phyloP scores from a whole-genome alignment of 1,284 basidiomycete genomes.

The Melanopsichium pennsylvanicum region DNA sequence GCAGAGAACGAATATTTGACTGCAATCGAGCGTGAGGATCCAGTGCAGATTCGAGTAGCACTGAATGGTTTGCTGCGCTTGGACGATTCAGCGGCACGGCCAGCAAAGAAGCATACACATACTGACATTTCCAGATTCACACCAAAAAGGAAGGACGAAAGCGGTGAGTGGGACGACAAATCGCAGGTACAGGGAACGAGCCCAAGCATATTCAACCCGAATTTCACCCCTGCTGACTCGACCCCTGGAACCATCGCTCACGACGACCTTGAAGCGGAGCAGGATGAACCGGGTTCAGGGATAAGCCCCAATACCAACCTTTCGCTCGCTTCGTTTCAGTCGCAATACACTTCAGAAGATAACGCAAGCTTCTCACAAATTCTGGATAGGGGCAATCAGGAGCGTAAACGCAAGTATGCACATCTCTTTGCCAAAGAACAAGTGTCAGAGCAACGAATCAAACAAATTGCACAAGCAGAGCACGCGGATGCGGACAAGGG shows the following conservation, averaged over 20 bases:
- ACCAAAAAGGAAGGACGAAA: neutral
- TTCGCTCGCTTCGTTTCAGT: slow-evolving; percentile 52
- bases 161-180: slow-evolving; percentile 38
- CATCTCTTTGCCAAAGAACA: slow-evolving; percentile 54
- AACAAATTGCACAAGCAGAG: slow-evolving; percentile 13
- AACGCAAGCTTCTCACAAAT: slow-evolving; percentile 61
- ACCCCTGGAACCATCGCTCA: neutral
- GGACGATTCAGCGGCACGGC: slow-evolving; percentile 22
- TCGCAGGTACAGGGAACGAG: slow-evolving; percentile 8
- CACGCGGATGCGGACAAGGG: slow-evolving; percentile 22
- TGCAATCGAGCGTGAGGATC: slow-evolving; percentile 52
- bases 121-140: neutral
- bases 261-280: neutral
- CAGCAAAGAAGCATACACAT: neutral
- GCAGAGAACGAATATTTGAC: slow-evolving; percentile 61
- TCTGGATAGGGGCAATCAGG: slow-evolving; percentile 46
- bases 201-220: slow-evolving; percentile 10
- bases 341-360: slow-evolving; percentile 61
- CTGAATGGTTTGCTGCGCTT: slow-evolving; percentile 34
- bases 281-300: slow-evolving; percentile 15
- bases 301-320: slow-evolving; percentile 28
- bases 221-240: slow-evolving; percentile 12
- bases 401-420: slow-evolving; percentile 41
- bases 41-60: slow-evolving; percentile 20
- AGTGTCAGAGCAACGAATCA: slow-evolving; percentile 28